phyloP scores from a whole-genome alignment of 495 filamentous ascomycete species.

The Xylaria grammica region DNA sequence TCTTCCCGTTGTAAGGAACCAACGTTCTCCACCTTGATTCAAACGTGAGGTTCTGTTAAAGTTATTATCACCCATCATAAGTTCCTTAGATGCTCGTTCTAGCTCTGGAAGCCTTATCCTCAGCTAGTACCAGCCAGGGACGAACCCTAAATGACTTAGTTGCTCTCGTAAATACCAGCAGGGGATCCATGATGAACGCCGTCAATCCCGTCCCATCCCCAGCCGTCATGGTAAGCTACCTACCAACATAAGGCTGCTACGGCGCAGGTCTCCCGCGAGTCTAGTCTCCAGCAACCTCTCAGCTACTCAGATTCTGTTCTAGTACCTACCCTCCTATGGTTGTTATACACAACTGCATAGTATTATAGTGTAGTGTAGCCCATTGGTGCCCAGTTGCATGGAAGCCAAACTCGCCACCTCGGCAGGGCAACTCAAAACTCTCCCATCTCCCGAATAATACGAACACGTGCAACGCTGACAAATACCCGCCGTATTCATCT shows the following conservation, averaged over 20 bases:
- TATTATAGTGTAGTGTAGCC: too few relatives aligned
- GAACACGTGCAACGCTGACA: not conserved
- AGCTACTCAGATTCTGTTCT: too few relatives aligned
- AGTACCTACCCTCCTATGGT: too few relatives aligned
- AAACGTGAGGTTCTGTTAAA: constrained; percentile 18
- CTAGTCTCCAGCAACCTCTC: too few relatives aligned
- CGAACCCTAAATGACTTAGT: constrained; percentile 4
- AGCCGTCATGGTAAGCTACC: not conserved
- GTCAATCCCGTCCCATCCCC: constrained; percentile 9
- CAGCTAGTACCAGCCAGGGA: constrained; percentile 2
- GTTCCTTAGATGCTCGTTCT: not conserved
- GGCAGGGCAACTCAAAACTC: not conserved
- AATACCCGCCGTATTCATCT: not conserved
- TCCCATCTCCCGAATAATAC: not conserved
- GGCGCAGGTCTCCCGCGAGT: too few relatives aligned
- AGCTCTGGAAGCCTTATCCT: constrained; percentile 6
- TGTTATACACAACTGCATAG: too few relatives aligned
- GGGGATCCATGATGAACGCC: constrained; percentile 24
- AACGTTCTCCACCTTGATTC: not conserved
- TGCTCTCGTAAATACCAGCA: not conserved
- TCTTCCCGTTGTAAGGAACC: not conserved
- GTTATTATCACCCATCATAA: constrained; percentile 21
- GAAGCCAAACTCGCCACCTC: constrained; percentile 1
- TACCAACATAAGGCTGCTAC: not conserved
- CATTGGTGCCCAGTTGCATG: not conserved